Base-by-base conservation (phyloP, 495 filamentous ascomycete species). In the Penicillium subrubescens region DNA sequence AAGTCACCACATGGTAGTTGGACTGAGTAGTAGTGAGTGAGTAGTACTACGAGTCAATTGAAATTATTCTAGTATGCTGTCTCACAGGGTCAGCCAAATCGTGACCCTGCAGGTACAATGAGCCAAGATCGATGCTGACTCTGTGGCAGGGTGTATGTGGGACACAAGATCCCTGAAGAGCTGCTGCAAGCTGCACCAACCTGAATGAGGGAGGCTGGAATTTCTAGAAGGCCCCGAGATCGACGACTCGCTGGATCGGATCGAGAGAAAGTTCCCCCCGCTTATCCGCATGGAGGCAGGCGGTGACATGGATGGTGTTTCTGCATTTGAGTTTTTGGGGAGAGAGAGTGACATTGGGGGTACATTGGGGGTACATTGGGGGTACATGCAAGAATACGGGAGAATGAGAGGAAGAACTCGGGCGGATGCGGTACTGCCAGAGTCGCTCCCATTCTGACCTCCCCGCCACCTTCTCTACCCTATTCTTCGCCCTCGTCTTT, bases 381-480 rank as follows among this genome's bases (percentile, higher is more conserved):
- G 48, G 23, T 27, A 31, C 48, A 27, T 25, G 48, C 25, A 2
- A 11, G 43, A n/a, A n/a, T 3, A 14, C 23, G 21, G 21, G 48
- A 52, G 8, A 31, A 52, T 8, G 23, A 31, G 19, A 58, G 35
- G 56, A 19, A n/a, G 37, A 41, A 58, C 15, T 39, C 56, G 56
- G 56, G 25, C 37, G 14, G 7, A 5, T 14, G 37, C 39, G 37
- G 56, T 58, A 58, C 39, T n/a, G 3, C 37, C 37, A 29, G 41
- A 48, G 41, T 58, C 33, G 54, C 33, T 39, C 35, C 37, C 44
- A 48, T 48, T n/a, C 55, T 39, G 37, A 43, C n/a, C 35, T 48
- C 14, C 56, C 56, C 56, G 56, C 57, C 57, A 59, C 57, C 33
- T 29, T 2, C 43, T 46, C 43, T 48, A 48, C 44, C 44, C 44